Percentiles rank a stretch among this genome's conserved stretches.
Evolutionary conservation across 2,329 filamentous ascomycete genomes (phyloP).

Genomic region (Rhinocladiella similis): DNA sequence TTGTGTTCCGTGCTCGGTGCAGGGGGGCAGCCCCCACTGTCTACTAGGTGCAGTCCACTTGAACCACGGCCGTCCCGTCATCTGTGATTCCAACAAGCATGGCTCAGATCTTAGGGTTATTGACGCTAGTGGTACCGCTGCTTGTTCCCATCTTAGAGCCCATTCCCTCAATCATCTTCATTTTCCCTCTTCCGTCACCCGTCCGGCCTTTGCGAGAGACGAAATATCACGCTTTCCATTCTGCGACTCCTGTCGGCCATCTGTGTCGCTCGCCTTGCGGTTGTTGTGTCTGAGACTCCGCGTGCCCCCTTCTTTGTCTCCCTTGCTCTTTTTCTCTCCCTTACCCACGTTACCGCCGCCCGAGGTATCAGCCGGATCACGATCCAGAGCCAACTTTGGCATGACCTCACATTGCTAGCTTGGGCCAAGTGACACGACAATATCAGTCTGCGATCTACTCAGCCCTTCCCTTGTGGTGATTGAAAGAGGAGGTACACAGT

Average conservation of each 20-base stretch:
- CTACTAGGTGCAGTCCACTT: not conserved
- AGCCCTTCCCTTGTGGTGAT: not conserved
- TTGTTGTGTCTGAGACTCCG: not conserved
- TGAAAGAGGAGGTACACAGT: not conserved
- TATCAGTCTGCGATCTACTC: not conserved
- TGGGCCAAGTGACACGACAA: not conserved
- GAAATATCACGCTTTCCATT: not conserved
- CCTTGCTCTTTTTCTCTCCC: not conserved
- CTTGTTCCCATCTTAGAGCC: not conserved
- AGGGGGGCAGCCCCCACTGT: not conserved
- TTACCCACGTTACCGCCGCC: not conserved
- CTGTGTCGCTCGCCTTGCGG: not conserved
- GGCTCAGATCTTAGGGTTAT: slow-evolving; percentile 1
- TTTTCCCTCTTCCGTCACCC: not conserved
- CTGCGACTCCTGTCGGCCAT: not conserved
- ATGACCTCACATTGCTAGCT: too few species aligned
- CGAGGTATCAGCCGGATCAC: too few species aligned
- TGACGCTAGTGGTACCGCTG: slow-evolving; percentile 1
- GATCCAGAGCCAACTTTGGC: too few species aligned
- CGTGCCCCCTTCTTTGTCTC: not conserved
- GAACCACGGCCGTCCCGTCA: slow-evolving; percentile 3
- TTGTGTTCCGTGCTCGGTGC: not conserved
- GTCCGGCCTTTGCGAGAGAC: not conserved
- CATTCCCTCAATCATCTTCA: not conserved
- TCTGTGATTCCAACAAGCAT: slow-evolving; percentile 2